Conservation (phyloP, 257 asterid species). For the Mitragyna speciosa region DNA sequence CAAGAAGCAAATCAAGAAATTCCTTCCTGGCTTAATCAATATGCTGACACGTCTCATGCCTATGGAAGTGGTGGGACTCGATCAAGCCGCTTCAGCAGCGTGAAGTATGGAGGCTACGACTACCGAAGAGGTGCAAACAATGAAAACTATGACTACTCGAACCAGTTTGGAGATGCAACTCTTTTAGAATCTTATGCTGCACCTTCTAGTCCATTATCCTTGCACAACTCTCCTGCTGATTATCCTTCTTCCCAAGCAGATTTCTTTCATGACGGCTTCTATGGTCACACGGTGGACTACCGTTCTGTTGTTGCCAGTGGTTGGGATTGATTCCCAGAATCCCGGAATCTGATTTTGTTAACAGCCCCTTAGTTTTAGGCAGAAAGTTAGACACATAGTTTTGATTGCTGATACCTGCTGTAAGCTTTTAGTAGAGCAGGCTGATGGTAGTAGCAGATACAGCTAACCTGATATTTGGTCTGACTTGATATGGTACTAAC, state of each 20-base stretch:
- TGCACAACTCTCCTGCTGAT: slow-evolving; percentile 9
- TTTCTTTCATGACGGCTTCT: slow-evolving; percentile 12
- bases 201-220: slow-evolving; percentile 12
- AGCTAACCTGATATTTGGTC: background rate
- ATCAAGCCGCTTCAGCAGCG: slow-evolving; percentile 23
- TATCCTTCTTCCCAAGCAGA: slow-evolving; percentile 13
- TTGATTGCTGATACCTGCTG: slow-evolving; percentile 4
- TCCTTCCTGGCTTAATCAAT: slow-evolving; percentile 53
- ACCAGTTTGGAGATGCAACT: slow-evolving; percentile 22
- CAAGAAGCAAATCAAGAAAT: slow-evolving; percentile 59
- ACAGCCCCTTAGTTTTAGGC: slow-evolving; percentile 14
- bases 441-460: background rate
- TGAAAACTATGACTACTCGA: slow-evolving; percentile 19
- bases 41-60: slow-evolving; percentile 31
- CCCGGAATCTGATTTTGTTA: slow-evolving; percentile 7
- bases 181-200: slow-evolving; percentile 14
- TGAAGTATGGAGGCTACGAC: slow-evolving; percentile 35
- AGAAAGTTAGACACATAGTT: background rate
- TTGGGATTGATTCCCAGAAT: slow-evolving; percentile 30
- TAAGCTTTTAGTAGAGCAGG: background rate
- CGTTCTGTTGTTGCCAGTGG: slow-evolving; percentile 38
- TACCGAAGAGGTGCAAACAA: slow-evolving; percentile 20
- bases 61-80: slow-evolving; percentile 22
- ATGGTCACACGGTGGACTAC: slow-evolving; percentile 17
- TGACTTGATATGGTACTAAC: background rate